phyloP scores from a whole-genome alignment of 192 early-diverging fungal species.

The Gorgonomyces haynaldii region DNA sequence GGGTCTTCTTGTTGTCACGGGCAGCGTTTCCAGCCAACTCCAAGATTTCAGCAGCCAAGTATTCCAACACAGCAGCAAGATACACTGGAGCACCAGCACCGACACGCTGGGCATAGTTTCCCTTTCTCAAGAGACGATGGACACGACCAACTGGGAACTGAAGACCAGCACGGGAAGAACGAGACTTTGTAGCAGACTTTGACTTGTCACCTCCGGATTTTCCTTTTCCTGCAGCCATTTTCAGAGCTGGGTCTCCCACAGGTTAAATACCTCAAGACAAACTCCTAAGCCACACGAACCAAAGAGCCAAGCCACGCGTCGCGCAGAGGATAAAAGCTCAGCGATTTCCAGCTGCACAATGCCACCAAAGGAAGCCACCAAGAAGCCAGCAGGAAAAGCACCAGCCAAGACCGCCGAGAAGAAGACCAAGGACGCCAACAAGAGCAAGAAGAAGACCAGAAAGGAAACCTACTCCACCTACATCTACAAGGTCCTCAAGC shows the following conservation, averaged over 20 bases:
- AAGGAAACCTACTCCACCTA: constrained; percentile 89
- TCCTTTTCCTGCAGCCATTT: constrained; percentile 34
- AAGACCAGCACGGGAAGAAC: constrained; percentile 83
- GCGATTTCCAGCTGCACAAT: constrained; percentile 11
- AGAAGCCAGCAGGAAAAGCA: constrained; percentile 43
- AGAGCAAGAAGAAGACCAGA: constrained; percentile 49
- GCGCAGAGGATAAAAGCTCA: neutral
- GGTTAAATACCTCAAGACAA: neutral
- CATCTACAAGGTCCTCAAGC: constrained; percentile 96
- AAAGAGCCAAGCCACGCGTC: neutral
- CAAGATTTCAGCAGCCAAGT: constrained; percentile 91
- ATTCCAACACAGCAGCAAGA: constrained; percentile 91
- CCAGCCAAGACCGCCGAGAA: constrained; percentile 65
- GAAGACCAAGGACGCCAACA: constrained; percentile 47
- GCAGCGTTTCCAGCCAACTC: constrained; percentile 93
- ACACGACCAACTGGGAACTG: constrained; percentile 97
- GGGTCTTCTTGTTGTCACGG: constrained; percentile 88
- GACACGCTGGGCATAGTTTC: constrained; percentile 88
- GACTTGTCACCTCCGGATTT: constrained; percentile 28
- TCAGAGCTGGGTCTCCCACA: neutral
- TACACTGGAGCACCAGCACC: constrained; percentile 91
- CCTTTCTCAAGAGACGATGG: constrained; percentile 86
- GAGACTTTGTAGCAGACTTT: constrained; percentile 43
- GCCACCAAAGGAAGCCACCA: constrained; percentile 35
- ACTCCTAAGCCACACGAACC: neutral